Evolutionary conservation across 345 rosid genomes (phyloP), one percentile per base, ranked within the genome.

Genomic region (Citrus unshiu): DNA sequence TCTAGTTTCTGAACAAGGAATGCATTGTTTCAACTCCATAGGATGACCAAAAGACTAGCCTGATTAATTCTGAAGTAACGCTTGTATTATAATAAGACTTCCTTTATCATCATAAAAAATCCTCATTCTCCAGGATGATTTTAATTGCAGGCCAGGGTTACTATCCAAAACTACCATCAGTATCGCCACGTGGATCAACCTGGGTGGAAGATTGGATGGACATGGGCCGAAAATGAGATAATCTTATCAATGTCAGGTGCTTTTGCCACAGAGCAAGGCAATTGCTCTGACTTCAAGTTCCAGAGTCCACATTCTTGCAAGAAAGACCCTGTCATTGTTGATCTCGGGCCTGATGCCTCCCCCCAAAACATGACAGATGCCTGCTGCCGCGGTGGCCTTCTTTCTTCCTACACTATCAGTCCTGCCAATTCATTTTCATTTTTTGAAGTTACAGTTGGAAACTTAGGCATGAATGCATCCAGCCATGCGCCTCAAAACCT

Each of bases 121-220:
- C 60, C 30, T 40, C 29, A 58, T 21, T 80, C 5, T 46, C 66
- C 39, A 35, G 6, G 25, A 16, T 74, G 37, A 21, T 57, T 56
- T 4, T 57, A 74, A 65, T 71, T 79, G 61, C 84, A 87, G 93
- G 91, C 87, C n/a, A 87, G 85, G 68, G 90, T 87, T 64, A 87
- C 84, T 1, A 84, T 91, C 67, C 90, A 83, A 43, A 91, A 91
- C 74, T 83, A 80, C 77, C 82, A 86, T 51, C 87, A 81, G 81
- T 86, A 90, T 68, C 84, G 87, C 21, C 91, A 83, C 4, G 71
- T 87, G 2, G 91, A 86, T 22, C 75, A 80, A 37, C 85, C 92
- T 1, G 93, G 92, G 10, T 87, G 93, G 93, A 86, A 69, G 34
- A 21, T 88, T 18, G 91, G 91, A 9, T 91, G 93, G 92, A 82